These are phyloP conservation scores for Pseudognaphalium luteoalbum DNA, from an alignment of 129 eudicot species.

Conservation along the genomic window DNA sequence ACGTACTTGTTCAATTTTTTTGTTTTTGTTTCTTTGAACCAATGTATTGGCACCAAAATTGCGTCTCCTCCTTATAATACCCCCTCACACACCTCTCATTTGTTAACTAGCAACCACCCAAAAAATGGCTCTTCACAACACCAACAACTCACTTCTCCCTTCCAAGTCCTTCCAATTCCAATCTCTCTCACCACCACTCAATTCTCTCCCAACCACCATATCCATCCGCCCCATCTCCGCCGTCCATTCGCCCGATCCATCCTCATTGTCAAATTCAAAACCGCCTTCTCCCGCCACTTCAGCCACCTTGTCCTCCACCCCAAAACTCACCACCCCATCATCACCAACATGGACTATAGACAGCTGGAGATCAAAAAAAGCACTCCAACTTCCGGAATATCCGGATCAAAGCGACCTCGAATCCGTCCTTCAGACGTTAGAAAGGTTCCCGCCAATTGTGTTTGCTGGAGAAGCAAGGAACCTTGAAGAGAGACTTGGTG, in stretches of 20 bases:
- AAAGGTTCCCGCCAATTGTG: constrained; percentile 74
- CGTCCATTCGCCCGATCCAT: constrained; percentile 57
- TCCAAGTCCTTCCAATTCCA: constrained; percentile 40
- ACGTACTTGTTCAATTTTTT: too few relatives aligned
- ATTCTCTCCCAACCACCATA: constrained; percentile 11
- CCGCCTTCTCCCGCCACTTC: constrained; percentile 35
- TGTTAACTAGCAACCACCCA: constrained; percentile 6
- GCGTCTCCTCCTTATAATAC: not conserved
- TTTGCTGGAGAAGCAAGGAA: constrained; percentile 88
- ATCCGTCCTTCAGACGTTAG: constrained; percentile 66
- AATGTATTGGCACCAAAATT: not conserved
- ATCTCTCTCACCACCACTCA: constrained; percentile 33
- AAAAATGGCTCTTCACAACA: constrained; percentile 26
- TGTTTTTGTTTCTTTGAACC: not conserved
- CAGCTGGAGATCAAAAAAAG: constrained; percentile 82
- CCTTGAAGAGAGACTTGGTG: constrained; percentile 82
- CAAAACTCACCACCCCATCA: constrained; percentile 22
- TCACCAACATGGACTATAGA: constrained; percentile 59
- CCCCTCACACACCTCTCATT: not conserved
- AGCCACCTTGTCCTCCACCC: constrained; percentile 40
- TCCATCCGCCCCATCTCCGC: constrained; percentile 60
- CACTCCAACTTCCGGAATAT: constrained; percentile 75
- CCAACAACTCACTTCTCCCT: constrained; percentile 31
- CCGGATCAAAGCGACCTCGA: constrained; percentile 59
- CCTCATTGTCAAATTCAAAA: constrained; percentile 8